A percentile compares a stretch with the other conserved stretches of the same genome.
phyloP scores from a whole-genome alignment of 2,329 filamentous ascomycete species.

The Alternaria alternata region DNA sequence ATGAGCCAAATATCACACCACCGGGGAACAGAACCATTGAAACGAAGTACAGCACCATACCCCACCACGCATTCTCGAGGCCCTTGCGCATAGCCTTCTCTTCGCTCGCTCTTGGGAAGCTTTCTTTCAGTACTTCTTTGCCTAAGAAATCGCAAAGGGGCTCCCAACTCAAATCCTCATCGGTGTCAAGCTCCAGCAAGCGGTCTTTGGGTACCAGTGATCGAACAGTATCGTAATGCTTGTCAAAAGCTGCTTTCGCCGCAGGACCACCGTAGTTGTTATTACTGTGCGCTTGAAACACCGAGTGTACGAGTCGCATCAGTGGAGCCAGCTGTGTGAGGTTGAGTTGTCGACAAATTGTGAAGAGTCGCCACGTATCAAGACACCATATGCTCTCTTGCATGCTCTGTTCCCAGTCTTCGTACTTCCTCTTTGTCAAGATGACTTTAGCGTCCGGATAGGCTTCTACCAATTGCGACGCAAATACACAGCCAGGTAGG shows the following conservation, averaged over 20 bases:
- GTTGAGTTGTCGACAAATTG: slow-evolving; percentile 24
- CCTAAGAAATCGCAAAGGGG: slow-evolving; percentile 41
- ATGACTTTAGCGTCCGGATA: slow-evolving; percentile 48
- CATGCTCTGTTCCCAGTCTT: slow-evolving; percentile 40
- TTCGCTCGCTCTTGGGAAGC: slow-evolving; percentile 34
- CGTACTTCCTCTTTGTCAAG: slow-evolving; percentile 39
- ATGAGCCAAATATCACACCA: slow-evolving; percentile 7
- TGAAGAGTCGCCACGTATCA: slow-evolving; percentile 34
- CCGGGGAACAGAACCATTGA: slow-evolving; percentile 28
- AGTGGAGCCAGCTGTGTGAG: slow-evolving; percentile 36
- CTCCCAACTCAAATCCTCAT: slow-evolving; percentile 32
- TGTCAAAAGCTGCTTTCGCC: slow-evolving; percentile 32
- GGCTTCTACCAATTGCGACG: slow-evolving; percentile 37
- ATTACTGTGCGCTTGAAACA: slow-evolving; percentile 34
- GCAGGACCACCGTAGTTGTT: slow-evolving; percentile 33
- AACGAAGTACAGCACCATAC: slow-evolving; percentile 30
- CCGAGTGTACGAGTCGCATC: slow-evolving; percentile 30
- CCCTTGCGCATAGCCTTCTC: slow-evolving; percentile 28
- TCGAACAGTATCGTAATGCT: slow-evolving; percentile 38
- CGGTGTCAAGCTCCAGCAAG: slow-evolving; percentile 39
- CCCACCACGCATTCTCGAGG: slow-evolving; percentile 32
- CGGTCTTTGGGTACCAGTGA: slow-evolving; percentile 27
- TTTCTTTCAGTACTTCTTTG: slow-evolving; percentile 25
- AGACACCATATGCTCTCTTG: slow-evolving; percentile 36
- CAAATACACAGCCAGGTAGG: slow-evolving; percentile 40